Evolutionary conservation across 176 grass and related monocot genomes (phyloP), one percentile per base, ranked within the genome.

Genomic region (Oryza australiensis): DNA sequence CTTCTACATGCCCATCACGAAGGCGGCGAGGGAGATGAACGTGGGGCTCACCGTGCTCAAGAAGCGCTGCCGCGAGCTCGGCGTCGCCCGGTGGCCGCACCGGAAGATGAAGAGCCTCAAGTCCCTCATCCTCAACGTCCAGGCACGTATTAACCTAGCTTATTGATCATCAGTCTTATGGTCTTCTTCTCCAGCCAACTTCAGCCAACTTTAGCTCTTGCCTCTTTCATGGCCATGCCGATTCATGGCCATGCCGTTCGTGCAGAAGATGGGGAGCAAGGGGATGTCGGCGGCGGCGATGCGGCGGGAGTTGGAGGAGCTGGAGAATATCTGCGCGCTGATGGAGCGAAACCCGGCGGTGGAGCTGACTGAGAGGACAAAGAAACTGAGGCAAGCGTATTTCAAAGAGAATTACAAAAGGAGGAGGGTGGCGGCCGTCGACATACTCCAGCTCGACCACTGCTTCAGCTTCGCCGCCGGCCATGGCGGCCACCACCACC

Each of bases 41-140:
- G 90, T 98, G 15, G 96, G 93, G 0, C 59, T 98, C n/a, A 95
- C 96, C 69, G 84, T 99, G 43, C 93, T 99, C 59, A 99, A 98
- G 84, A 95, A 90, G 76, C 86, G 93, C 27, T 99, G 96, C 80
- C 82, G 96, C 23, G 96, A 99, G 83, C 87, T 99, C 7, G 93
- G 96, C 10, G 83, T 99, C 46, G 68, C 43, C 2, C 81, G 96
- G 51, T 95, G 96, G 96, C 96, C 93, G 2, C 93, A 99, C 76
- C 80, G 96, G 24, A 99, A 99, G 83, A 93, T 99, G 86, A 99
- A 93, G 75, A 99, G 96, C 89, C 84, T 99, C 68, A 91, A 46
- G 65, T 85, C 89, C 29, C 93, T 99, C 74, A 92, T 95, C 68
- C 29, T 64, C 57, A 95, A 95, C 79, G 87, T 92, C 76, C 89